Base-by-base conservation (phyloP, 169 alveolate species). In the Cryptosporidium tyzzeri region DNA sequence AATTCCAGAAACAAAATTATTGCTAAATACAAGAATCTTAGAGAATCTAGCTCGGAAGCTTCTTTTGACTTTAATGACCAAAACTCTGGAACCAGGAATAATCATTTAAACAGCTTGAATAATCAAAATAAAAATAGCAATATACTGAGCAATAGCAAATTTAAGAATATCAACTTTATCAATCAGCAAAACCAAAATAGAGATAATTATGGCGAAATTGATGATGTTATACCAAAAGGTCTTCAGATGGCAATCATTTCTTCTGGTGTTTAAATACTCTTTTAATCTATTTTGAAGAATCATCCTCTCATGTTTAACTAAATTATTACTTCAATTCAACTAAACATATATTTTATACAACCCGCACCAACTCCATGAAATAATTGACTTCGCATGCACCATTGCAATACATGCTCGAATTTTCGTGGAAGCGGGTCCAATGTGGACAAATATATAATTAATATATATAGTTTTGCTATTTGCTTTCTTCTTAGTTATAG, bases 201-300 rank as follows among this genome's bases (percentile, higher is more conserved):
- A 55, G 67, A 55, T n/a, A 26, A 55, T 26, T 2, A 55, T n/a
- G 12, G 37, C 12, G 67, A 55, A 16, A 41, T 65, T 8, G 89
- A 80, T 45, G 89, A 80, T 21, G 89, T 80, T 10, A 62, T 80
- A 31, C 89, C 89, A 9, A 80, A 65, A 41, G 89, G 89, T 23
- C 75, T 80, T 10, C 89, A 59, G 37, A 62, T 80, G 75, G 73
- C 75, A n/a, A 65, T 80, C 39, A 65, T 80, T 29, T 37, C 73
- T 18, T 61, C 71, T 44, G 74, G 74, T 12, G 89, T 80, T 5
- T 80, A n/a, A 18, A 23, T 7, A 41, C 37, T 8, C 8, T 4
- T 55, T 10, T 7, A 3, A 48, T 21, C 7, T 6, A 14, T 48
- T 48, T 48, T 14, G 51, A 48, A 48, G 0, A 48, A 14, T 48